These are phyloP conservation scores for Oryza nivara DNA, from an alignment of 176 grass and related monocot species.

Conservation along the genomic window DNA sequence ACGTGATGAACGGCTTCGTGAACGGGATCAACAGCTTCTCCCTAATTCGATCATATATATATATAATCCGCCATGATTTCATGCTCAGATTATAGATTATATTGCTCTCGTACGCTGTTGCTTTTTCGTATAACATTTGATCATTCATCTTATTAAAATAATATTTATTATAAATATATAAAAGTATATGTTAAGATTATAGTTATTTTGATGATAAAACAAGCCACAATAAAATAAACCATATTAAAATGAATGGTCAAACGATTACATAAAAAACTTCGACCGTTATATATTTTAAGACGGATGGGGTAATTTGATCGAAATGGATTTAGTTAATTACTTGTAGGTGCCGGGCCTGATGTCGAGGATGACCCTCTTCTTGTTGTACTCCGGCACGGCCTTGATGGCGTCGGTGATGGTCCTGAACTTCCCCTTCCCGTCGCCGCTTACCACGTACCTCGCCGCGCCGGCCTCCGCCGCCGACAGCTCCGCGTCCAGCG, in stretches of 20 bases:
- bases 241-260: too few relatives aligned
- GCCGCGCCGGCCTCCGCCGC: slow-evolving; percentile 36
- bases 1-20: slow-evolving; percentile 53
- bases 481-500: slow-evolving; percentile 30
- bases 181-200: too few relatives aligned
- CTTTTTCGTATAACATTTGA: too few relatives aligned
- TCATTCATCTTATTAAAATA: too few relatives aligned
- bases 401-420: slow-evolving; percentile 49
- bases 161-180: too few relatives aligned
- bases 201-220: too few relatives aligned
- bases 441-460: slow-evolving; percentile 46
- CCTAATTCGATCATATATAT: neutral
- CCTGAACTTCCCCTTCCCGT: slow-evolving; percentile 45
- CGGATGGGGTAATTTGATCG: neutral
- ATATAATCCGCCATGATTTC: neutral
- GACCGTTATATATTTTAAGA: too few relatives aligned
- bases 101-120: too few relatives aligned
- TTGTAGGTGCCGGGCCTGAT: slow-evolving; percentile 54
- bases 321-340: slow-evolving; percentile 1
- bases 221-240: too few relatives aligned
- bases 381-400: slow-evolving; percentile 47
- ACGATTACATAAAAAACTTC: too few relatives aligned
- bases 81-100: too few relatives aligned
- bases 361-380: slow-evolving; percentile 52
- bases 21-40: slow-evolving; percentile 53